Conservation (phyloP, 1,284 basidiomycete species). For the Bondarzewia mesenterica region DNA sequence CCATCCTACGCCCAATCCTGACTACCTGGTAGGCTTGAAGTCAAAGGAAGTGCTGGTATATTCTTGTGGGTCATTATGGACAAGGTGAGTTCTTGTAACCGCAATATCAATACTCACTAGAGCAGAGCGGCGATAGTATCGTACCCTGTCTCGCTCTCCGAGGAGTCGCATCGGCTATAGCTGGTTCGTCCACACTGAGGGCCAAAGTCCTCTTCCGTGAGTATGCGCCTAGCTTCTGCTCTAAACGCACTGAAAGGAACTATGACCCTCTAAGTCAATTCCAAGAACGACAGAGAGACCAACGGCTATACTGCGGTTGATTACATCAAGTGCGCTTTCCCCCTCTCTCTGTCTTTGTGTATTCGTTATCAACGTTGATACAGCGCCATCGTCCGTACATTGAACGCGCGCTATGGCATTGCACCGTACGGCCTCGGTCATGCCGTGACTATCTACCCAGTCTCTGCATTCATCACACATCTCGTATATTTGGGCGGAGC, state of each 20-base stretch:
- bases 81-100: slow-evolving; percentile 42
- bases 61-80: slow-evolving; percentile 91
- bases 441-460: slow-evolving; percentile 54
- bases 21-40: slow-evolving; percentile 62
- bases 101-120: neutral
- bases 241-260: too few species aligned
- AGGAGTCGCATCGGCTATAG: slow-evolving; percentile 77
- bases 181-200: slow-evolving; percentile 60
- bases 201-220: slow-evolving; percentile 81
- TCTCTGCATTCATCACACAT: slow-evolving; percentile 77
- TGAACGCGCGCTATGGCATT: slow-evolving; percentile 56
- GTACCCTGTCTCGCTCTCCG: slow-evolving; percentile 86
- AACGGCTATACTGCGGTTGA: slow-evolving; percentile 78
- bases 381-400: slow-evolving; percentile 62
- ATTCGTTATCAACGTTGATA: neutral
- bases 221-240: slow-evolving; percentile 18
- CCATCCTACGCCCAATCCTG: slow-evolving; percentile 80
- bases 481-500: slow-evolving; percentile 69
- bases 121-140: slow-evolving; percentile 54
- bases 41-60: slow-evolving; percentile 76
- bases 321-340: slow-evolving; percentile 57
- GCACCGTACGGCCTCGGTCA: slow-evolving; percentile 45
- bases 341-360: slow-evolving; percentile 8
- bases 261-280: slow-evolving; percentile 50
- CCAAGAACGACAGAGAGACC: slow-evolving; percentile 88